Conservation (phyloP, 805 yeast species). For the Schwanniomyces pseudopolymorphus region DNA sequence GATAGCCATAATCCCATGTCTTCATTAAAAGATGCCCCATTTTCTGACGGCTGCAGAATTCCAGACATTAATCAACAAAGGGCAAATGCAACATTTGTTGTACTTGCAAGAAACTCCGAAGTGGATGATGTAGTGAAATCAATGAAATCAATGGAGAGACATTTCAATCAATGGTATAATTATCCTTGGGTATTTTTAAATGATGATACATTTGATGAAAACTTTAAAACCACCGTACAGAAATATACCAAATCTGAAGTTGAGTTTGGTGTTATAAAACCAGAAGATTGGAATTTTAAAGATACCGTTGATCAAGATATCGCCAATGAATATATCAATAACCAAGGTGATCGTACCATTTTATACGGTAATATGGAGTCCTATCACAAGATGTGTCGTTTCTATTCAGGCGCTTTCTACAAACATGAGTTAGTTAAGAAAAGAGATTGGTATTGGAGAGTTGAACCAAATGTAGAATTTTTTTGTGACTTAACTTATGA, state of each 20-base stretch:
- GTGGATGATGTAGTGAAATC: constrained; percentile 72
- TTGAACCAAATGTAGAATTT: constrained; percentile 89
- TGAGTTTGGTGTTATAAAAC: constrained; percentile 68
- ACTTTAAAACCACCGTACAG: constrained; percentile 56
- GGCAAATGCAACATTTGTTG: constrained; percentile 83
- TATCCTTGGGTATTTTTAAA: constrained; percentile 92
- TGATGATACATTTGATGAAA: constrained; percentile 68
- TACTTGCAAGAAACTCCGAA: constrained; percentile 81
- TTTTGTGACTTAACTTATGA: constrained; percentile 91
- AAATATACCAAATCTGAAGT: constrained; percentile 58
- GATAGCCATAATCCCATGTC: constrained; percentile 4
- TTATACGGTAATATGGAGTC: constrained; percentile 81
- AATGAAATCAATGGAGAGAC: constrained; percentile 75
- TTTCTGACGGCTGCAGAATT: constrained; percentile 54
- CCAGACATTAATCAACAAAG: constrained; percentile 43
- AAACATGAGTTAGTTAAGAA: constrained; percentile 70
- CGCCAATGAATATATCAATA: constrained; percentile 57
- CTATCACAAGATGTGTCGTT: constrained; percentile 96
- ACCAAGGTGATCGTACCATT: constrained; percentile 81
- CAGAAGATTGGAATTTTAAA: constrained; percentile 67
- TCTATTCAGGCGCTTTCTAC: constrained; percentile 79
- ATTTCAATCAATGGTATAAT: constrained; percentile 89
- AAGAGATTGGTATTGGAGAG: constrained; percentile 93
- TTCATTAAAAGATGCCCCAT: constrained; percentile 39
- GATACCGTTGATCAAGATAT: constrained; percentile 37